Evolutionary conservation across 352 stramenopile genomes (phyloP).

Genomic region (Pythium rhizo-oryzae): DNA sequence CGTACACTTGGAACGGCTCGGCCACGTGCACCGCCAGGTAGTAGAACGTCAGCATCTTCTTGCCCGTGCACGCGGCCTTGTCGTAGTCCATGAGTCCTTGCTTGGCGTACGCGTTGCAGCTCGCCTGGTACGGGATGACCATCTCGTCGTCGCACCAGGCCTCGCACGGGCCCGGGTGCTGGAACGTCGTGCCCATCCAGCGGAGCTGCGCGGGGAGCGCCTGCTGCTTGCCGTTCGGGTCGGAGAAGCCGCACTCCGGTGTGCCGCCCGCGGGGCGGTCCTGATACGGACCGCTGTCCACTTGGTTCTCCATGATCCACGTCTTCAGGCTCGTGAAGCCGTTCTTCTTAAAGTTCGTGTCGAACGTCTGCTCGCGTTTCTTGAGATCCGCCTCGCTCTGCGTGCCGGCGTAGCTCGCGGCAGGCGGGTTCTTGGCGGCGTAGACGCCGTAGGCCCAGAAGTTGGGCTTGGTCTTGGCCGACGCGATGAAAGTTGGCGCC

Average conservation of each 20-base stretch:
- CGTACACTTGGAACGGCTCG: slow-evolving; percentile 19
- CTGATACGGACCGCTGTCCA: slow-evolving; percentile 9
- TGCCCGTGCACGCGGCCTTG: slow-evolving; percentile 13
- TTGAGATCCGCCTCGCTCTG: slow-evolving; percentile 13
- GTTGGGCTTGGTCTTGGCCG: slow-evolving; percentile 16
- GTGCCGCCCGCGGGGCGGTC: slow-evolving; percentile 8
- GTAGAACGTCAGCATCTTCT: slow-evolving; percentile 21
- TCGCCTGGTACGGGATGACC: slow-evolving; percentile 14
- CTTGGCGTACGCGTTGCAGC: slow-evolving; percentile 11
- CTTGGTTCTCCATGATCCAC: slow-evolving; percentile 21
- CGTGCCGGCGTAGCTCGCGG: slow-evolving; percentile 10
- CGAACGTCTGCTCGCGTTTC: slow-evolving; percentile 20
- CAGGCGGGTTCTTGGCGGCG: slow-evolving; percentile 13
- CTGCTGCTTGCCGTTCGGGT: slow-evolving; percentile 16
- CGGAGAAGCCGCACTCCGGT: slow-evolving; percentile 7
- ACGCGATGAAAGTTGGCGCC: slow-evolving; percentile 13
- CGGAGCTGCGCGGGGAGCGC: slow-evolving; percentile 8
- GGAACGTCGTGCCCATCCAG: slow-evolving; percentile 10
- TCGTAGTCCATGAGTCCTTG: slow-evolving; percentile 12
- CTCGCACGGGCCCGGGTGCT: slow-evolving; percentile 13
- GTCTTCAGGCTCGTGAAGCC: slow-evolving; percentile 14
- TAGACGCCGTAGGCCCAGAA: slow-evolving; percentile 18
- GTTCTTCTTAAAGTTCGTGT: slow-evolving; percentile 17
- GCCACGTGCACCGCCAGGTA: slow-evolving; percentile 17
- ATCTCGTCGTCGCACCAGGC: slow-evolving; percentile 14